Base-by-base conservation (phyloP, 163 green algal species). In the Picocystis sp. region DNA sequence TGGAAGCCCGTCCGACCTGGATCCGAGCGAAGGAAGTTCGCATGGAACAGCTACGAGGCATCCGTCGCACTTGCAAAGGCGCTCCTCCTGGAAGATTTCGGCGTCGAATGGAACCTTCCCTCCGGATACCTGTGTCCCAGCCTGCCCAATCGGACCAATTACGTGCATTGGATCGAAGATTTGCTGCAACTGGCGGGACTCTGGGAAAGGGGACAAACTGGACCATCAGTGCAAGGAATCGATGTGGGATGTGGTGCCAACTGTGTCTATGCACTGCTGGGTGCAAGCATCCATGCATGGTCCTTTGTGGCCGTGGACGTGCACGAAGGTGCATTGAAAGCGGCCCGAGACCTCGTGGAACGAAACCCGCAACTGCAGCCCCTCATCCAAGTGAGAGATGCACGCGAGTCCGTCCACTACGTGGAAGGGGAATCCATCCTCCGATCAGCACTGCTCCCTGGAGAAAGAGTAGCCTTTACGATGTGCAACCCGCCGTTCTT, bases 401-500 rank as follows among this genome's bases (percentile, higher is more conserved):
- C 53, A 11, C 41, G 14, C 11, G 22, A 19, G 12, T 25, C 21
- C 15, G 22, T 19, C 17, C 48, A 22, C 25, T 46, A 48, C 22
- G 49, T 45, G 5, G 13, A 47, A 35, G 50, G 50, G 24, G 60
- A 21, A 13, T 51, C 45, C 14, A 53, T 47, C 45, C 46, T 13
- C 43, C 17, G 48, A 54, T 34, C 46, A 43, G 34, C 8, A 45
- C 46, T 44, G 19, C 44, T 8, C 10, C 42, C 17, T 1, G 56
- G 2, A 6, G 17, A 19, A 22, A 1, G 2, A 47, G 22, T 92
- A 45, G 63, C 72, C 22, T 93, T 94, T 65, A 81, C 65, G 59
- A 92, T 97, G 80, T 94, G 87, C 73, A 97, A 97, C 67, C 88
- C 88, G 15, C 88, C 88, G 5, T 97, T 97, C 63, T 97, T 96